Conservation (phyloP, 305 asterid genomes). For the Fraxinus velutina region DNA sequence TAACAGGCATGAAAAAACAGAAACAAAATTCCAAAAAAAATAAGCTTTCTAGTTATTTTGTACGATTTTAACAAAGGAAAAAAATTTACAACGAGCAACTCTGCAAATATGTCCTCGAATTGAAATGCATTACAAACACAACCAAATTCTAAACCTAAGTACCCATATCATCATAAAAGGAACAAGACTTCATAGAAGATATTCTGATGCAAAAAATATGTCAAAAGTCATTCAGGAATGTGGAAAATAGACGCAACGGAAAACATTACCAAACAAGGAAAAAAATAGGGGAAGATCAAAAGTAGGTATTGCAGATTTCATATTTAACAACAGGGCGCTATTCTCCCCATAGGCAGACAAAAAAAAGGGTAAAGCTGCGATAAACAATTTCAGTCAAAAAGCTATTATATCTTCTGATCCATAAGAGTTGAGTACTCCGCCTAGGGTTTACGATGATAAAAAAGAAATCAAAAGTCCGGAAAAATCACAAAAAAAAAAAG, state of each 20-base stretch:
- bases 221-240: background rate
- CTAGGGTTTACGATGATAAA: slow-evolving; percentile 27
- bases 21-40: background rate
- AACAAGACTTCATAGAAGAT: background rate
- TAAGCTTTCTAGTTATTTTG: background rate
- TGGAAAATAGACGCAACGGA: background rate
- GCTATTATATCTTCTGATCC: slow-evolving; percentile 6
- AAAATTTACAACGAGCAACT: background rate
- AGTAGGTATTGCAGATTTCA: background rate
- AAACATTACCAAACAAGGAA: background rate
- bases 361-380: background rate
- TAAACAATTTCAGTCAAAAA: slow-evolving; percentile 2
- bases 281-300: background rate
- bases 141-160: background rate
- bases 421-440: background rate
- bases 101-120: background rate
- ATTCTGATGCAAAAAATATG: background rate
- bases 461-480: background rate
- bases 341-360: background rate
- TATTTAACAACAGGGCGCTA: background rate
- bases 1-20: background rate
- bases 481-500: background rate
- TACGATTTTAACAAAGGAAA: background rate
- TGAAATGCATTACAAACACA: slow-evolving; percentile 1
- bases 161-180: background rate